These are phyloP conservation scores for Umbellularia californica DNA, from an alignment of 164 flowering plant genomes.

Conservation along the genomic window DNA sequence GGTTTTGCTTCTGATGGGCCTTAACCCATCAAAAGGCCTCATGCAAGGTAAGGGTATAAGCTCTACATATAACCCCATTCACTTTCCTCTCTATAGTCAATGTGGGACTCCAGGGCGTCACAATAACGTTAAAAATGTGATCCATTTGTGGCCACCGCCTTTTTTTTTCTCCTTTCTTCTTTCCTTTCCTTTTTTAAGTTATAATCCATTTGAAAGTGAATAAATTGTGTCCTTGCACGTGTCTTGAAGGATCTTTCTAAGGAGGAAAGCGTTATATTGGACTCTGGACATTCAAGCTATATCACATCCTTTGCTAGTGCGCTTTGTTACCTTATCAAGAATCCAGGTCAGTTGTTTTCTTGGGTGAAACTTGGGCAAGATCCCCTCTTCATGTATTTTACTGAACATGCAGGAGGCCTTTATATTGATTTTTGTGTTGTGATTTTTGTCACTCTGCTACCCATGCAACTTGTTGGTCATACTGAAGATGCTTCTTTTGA, in stretches of 20 bases:
- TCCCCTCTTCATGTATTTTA: not conserved
- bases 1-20: no score
- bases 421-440: not conserved
- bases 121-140: no score
- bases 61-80: no score
- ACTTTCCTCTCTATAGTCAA: no score
- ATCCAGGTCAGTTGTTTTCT: slow-evolving; percentile 43
- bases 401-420: not conserved
- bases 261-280: slow-evolving; percentile 27
- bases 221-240: not conserved
- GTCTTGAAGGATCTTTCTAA: slow-evolving; percentile 33
- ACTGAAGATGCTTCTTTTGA: not conserved
- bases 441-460: not conserved
- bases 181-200: not conserved
- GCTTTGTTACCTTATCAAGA: slow-evolving; percentile 62
- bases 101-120: no score
- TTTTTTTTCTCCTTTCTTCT: no score
- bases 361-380: not conserved
- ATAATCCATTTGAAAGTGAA: not conserved
- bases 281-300: slow-evolving; percentile 20
- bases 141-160: no score
- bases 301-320: slow-evolving; percentile 45
- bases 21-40: no score
- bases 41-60: no score
- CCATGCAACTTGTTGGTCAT: not conserved